Evolutionary conservation across 257 asterid genomes (phyloP), one percentile per base, ranked within the genome.

Genomic region (Avicennia marina): DNA sequence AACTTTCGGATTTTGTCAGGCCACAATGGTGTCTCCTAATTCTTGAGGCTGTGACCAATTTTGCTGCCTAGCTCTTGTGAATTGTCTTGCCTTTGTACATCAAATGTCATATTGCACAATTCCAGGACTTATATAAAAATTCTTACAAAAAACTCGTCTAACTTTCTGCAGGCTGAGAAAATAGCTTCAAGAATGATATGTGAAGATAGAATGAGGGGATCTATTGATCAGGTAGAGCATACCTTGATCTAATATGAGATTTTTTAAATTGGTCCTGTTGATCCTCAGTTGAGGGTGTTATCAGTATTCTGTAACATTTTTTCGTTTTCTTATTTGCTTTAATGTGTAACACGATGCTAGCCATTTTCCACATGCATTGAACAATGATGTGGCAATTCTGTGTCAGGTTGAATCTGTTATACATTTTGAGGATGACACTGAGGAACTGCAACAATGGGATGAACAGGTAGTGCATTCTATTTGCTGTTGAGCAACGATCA

Each of bases 171-270:
- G 98, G 98, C 97, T 65, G 97, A 93, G 78, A 89, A 93, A 75
- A 86, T 93, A 75, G 98, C 98, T 60, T 93, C 98, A 53, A 86
- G 84, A 78, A 93, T 89, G 98, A 86, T 93, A 6, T 82, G 62
- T 29, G 98, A 93, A 81, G 98, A 93, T 75, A 81, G 98, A 73
- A 93, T 89, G 98, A 81, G 82, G 63, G 98, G 97, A 46, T 93
- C 97, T 15, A 89, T 93, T 71, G 98, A 93, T 69, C 98, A 93
- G 98, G 98, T 83, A 77, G 22, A 60, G 55, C 21, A 47, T 40
- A 25, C 10, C 17, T 40, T 36, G 9, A 53, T 33, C 40, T 66
- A n/a, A n/a, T n/a, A n/a, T n/a, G n/a, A n/a, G n/a, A n/a, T n/a
- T n/a, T n/a, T n/a, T n/a, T n/a, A n/a, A n/a, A n/a, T n/a, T n/a